Conservation (phyloP, 225 moss, liverwort and hornwort genomes). For the Sphagnum tenellum region DNA sequence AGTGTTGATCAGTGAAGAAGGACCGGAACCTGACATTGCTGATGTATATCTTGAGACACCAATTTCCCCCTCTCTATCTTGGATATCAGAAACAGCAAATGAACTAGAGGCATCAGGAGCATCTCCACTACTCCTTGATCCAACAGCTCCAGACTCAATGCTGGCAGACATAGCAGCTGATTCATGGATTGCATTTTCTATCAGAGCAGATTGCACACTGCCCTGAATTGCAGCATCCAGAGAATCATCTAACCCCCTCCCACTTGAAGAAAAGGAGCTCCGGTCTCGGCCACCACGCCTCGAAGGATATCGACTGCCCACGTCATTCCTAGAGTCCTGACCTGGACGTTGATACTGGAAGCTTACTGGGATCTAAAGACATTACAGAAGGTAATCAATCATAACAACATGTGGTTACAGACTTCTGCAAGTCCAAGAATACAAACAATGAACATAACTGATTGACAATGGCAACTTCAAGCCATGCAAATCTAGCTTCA, state of each 20-base stretch:
- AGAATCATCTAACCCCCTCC: slow-evolving; percentile 33
- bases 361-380: slow-evolving; percentile 47
- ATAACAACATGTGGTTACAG: too few relatives aligned
- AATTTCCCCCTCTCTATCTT: slow-evolving; percentile 36
- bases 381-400: too few relatives aligned
- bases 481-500: too few relatives aligned
- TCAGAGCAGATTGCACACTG: slow-evolving; percentile 56
- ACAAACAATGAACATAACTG: too few relatives aligned
- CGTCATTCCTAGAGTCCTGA: slow-evolving; percentile 52
- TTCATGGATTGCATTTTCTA: slow-evolving; percentile 68
- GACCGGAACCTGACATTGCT: slow-evolving; percentile 78
- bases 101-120: slow-evolving; percentile 38
- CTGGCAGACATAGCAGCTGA: slow-evolving; percentile 48
- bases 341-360: slow-evolving; percentile 78
- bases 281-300: slow-evolving; percentile 65
- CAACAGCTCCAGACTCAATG: slow-evolving; percentile 24
- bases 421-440: too few relatives aligned
- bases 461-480: too few relatives aligned
- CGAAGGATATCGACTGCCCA: slow-evolving; percentile 25
- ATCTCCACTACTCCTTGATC: slow-evolving; percentile 16
- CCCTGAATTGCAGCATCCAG: slow-evolving; percentile 55
- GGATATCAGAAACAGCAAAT: slow-evolving; percentile 32
- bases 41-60: slow-evolving; percentile 80
- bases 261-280: slow-evolving; percentile 23
- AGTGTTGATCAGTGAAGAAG: slow-evolving; percentile 63